Conservation (phyloP, 108 stramenopile species). For the Chaetoceros tenuissimus region DNA sequence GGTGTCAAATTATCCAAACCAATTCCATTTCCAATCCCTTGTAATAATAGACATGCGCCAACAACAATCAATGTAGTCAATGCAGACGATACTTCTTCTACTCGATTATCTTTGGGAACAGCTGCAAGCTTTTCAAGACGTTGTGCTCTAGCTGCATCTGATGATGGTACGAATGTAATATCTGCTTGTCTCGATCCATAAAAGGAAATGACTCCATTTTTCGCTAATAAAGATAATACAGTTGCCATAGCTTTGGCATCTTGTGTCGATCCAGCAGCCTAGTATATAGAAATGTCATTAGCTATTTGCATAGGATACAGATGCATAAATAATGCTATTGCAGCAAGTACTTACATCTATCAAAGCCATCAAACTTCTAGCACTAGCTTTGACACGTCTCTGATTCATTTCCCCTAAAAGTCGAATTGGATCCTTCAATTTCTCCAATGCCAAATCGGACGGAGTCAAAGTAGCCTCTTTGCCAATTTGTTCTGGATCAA, state of each 20-base stretch:
- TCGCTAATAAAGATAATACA: constrained; percentile 38
- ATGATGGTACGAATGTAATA: constrained; percentile 41
- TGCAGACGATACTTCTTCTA: constrained; percentile 64
- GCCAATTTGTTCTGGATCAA: constrained; percentile 2
- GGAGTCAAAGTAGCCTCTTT: neutral
- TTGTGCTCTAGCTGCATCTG: constrained; percentile 21
- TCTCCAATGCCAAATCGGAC: constrained; percentile 5
- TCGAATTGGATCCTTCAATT: constrained; percentile 59
- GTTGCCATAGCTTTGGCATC: constrained; percentile 61
- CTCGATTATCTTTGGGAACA: constrained; percentile 78
- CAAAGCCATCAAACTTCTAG: constrained; percentile 61
- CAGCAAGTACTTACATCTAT: constrained; percentile 57
- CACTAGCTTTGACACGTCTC: constrained; percentile 45
- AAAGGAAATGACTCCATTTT: constrained; percentile 42
- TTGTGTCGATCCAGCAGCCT: constrained; percentile 64
- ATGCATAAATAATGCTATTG: constrained; percentile 1
- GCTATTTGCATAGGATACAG: neutral
- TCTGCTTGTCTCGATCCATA: constrained; percentile 54
- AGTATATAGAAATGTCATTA: neutral
- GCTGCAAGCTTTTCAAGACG: constrained; percentile 39
- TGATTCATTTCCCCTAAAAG: constrained; percentile 77
- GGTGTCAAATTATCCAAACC: constrained; percentile 50
- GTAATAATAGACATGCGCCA: constrained; percentile 46
- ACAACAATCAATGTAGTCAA: constrained; percentile 49
- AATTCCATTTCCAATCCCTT: constrained; percentile 44